phyloP scores from a whole-genome alignment of 2,329 filamentous ascomycete genomes.

The Rhynchosporium secalis region DNA sequence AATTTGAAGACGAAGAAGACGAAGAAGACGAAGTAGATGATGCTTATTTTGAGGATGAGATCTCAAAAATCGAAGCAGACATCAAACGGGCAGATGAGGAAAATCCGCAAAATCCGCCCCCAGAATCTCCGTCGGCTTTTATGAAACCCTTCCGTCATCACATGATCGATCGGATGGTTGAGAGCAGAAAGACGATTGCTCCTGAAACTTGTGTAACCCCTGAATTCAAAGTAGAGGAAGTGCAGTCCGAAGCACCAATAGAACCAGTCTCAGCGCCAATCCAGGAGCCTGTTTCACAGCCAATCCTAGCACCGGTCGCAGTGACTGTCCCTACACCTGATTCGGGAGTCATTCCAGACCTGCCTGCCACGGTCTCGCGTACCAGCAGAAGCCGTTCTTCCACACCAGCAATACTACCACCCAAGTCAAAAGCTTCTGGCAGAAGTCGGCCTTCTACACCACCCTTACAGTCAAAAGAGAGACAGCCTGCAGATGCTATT shows the following conservation, averaged over 20 bases:
- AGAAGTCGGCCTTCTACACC: slow-evolving; percentile 14
- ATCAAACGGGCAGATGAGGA: slow-evolving; percentile 25
- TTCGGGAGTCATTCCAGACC: background rate
- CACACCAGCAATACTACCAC: slow-evolving; percentile 5
- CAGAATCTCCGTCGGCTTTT: slow-evolving; percentile 19
- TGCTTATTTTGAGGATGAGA: slow-evolving; percentile 39
- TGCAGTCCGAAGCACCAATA: slow-evolving; percentile 6
- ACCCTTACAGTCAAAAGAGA: background rate
- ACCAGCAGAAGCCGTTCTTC: slow-evolving; percentile 7
- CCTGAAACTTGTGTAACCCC: slow-evolving; percentile 25
- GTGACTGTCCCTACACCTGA: background rate
- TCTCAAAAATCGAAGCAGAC: slow-evolving; percentile 33
- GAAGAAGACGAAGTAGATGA: slow-evolving; percentile 40
- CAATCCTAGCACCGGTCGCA: background rate
- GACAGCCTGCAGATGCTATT: background rate
- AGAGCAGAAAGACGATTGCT: background rate
- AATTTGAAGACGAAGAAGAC: slow-evolving; percentile 38
- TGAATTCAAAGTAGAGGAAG: slow-evolving; percentile 16
- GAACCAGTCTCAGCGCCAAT: background rate
- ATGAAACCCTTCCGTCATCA: slow-evolving; percentile 29
- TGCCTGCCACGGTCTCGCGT: background rate
- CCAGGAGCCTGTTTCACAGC: background rate
- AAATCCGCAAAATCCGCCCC: slow-evolving; percentile 28
- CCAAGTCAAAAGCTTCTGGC: background rate
- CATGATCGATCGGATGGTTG: slow-evolving; percentile 22